These are phyloP conservation scores for Candida alai DNA, from an alignment of 805 yeast genomes.

Conservation along the genomic window DNA sequence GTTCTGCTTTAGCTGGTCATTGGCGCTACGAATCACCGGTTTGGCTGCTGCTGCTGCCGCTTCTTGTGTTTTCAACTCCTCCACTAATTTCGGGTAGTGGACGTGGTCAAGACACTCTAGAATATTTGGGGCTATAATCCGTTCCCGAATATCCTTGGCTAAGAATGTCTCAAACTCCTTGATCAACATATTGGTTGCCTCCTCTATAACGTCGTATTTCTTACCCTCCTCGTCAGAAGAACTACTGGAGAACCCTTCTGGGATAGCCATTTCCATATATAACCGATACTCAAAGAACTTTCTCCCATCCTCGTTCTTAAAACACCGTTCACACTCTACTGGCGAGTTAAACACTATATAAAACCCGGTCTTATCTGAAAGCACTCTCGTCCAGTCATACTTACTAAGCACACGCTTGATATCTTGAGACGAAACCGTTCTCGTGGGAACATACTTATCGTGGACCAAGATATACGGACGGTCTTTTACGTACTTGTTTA, in stretches of 20 bases:
- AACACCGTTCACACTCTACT: slow-evolving; percentile 58
- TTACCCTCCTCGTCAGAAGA: slow-evolving; percentile 11
- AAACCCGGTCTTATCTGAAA: slow-evolving; percentile 63
- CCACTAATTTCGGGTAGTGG: slow-evolving; percentile 48
- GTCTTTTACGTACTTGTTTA: slow-evolving; percentile 47
- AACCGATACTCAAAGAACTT: slow-evolving; percentile 44
- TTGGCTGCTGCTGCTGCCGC: slow-evolving; percentile 17
- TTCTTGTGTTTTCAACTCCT: slow-evolving; percentile 31
- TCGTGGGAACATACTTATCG: slow-evolving; percentile 46
- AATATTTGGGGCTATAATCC: slow-evolving; percentile 66
- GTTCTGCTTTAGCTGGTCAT: slow-evolving; percentile 18
- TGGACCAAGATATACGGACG: slow-evolving; percentile 57
- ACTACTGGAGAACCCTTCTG: slow-evolving; percentile 33
- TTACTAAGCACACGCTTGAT: slow-evolving; percentile 54
- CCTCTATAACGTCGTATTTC: slow-evolving; percentile 43
- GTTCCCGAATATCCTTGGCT: slow-evolving; percentile 68
- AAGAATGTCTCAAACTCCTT: slow-evolving; percentile 63
- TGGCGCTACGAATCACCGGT: slow-evolving; percentile 15
- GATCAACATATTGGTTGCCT: slow-evolving; percentile 54
- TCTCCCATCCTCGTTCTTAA: slow-evolving; percentile 56
- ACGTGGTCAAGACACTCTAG: slow-evolving; percentile 57
- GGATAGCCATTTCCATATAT: slow-evolving; percentile 57
- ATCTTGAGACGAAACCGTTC: slow-evolving; percentile 49
- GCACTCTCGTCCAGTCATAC: slow-evolving; percentile 63
- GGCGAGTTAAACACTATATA: slow-evolving; percentile 64